phyloP scores from a whole-genome alignment of 2,329 filamentous ascomycete species.

The Apiospora kogelbergensis region DNA sequence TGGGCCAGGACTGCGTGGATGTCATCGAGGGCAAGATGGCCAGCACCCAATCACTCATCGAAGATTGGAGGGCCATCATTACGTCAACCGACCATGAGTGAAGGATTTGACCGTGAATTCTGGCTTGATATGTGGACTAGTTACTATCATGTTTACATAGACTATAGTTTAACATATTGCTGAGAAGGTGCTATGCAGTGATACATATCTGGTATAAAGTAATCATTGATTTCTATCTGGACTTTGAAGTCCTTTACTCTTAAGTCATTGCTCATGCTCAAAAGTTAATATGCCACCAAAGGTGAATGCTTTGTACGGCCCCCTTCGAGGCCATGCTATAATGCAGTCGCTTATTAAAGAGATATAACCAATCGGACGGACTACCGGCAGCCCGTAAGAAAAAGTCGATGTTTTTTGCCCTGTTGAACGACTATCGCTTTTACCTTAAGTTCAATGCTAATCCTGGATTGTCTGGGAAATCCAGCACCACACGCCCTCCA shows the following conservation, averaged over 20 bases:
- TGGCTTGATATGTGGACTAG: not conserved
- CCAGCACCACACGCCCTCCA: not conserved
- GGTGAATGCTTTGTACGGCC: not conserved
- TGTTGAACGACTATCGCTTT: not conserved
- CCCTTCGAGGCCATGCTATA: not conserved
- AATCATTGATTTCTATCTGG: not conserved
- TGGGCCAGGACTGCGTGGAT: constrained; percentile 52
- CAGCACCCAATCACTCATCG: constrained; percentile 40
- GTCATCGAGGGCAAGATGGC: constrained; percentile 43
- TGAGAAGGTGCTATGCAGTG: no score
- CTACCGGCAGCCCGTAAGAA: not conserved
- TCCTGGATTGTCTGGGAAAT: not conserved
- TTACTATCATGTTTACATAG: not conserved
- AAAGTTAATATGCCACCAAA: not conserved
- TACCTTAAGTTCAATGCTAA: not conserved
- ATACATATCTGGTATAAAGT: not conserved
- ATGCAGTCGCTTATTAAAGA: not conserved
- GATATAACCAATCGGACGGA: not conserved
- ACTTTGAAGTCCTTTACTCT: not conserved
- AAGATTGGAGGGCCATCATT: constrained; percentile 50
- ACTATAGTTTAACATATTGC: no score
- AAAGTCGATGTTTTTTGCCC: not conserved
- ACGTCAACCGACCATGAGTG: constrained; percentile 36
- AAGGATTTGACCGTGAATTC: constrained; percentile 1
- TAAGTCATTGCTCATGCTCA: constrained; percentile 3